phyloP scores from a whole-genome alignment of 106 monocot species.

The Triglochin maritima region DNA sequence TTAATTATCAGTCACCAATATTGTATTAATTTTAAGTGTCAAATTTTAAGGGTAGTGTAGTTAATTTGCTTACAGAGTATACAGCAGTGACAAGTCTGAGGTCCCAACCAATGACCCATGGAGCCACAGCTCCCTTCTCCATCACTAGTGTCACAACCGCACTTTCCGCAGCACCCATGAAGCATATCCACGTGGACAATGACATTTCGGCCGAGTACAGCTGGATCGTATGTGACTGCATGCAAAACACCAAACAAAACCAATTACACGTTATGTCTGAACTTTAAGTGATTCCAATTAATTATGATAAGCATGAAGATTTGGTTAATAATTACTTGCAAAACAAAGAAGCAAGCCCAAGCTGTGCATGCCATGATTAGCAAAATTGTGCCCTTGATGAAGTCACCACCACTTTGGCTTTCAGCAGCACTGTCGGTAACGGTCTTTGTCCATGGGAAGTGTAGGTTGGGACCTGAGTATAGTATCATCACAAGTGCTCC shows the following conservation, averaged over 20 bases:
- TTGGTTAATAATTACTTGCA: no score
- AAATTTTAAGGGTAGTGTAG: not conserved
- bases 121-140: constrained; percentile 22
- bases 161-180: constrained; percentile 40
- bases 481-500: constrained; percentile 67
- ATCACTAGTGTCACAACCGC: constrained; percentile 31
- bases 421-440: constrained; percentile 6
- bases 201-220: constrained; percentile 64
- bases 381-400: constrained; percentile 45
- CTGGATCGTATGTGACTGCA: constrained; percentile 45
- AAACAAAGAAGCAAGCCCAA: constrained; percentile 65
- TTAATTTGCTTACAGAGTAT: constrained; percentile 49
- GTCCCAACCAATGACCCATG: constrained; percentile 59
- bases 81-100: constrained; percentile 36
- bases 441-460: constrained; percentile 36
- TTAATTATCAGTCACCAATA: not conserved
- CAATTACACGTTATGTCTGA: not conserved
- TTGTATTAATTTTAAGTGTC: no score
- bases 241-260: not conserved
- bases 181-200: constrained; percentile 51
- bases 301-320: not conserved
- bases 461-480: constrained; percentile 52
- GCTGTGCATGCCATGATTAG: constrained; percentile 33
- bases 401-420: constrained; percentile 12
- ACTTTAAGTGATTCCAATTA: not conserved